These are phyloP conservation scores for Aspergillus sp. DNA, from an alignment of 2,329 filamentous ascomycete genomes.

Conservation along the genomic window DNA sequence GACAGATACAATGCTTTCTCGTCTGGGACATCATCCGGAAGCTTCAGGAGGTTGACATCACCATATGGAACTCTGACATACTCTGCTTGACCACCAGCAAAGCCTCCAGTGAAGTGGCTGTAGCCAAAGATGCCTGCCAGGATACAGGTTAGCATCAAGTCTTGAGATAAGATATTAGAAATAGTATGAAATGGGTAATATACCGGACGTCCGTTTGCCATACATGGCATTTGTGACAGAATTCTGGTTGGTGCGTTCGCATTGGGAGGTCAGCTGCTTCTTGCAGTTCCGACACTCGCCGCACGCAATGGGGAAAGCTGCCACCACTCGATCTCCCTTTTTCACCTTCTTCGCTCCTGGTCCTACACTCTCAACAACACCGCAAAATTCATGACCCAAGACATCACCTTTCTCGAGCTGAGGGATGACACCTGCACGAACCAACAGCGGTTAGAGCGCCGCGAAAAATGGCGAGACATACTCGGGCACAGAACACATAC, in stretches of 20 bases:
- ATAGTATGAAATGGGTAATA: slow-evolving; percentile 23
- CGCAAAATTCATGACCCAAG: slow-evolving; percentile 61
- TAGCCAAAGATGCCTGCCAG: slow-evolving; percentile 65
- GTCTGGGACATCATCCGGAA: slow-evolving; percentile 78
- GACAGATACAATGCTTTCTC: slow-evolving; percentile 82
- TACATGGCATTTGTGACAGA: slow-evolving; percentile 73
- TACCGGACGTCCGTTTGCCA: slow-evolving; percentile 71
- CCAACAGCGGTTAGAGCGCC: not conserved
- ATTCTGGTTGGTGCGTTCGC: slow-evolving; percentile 77
- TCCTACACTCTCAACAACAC: slow-evolving; percentile 57
- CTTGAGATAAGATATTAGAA: not conserved
- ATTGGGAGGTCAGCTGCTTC: slow-evolving; percentile 75
- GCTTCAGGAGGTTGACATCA: slow-evolving; percentile 76
- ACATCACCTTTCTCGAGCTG: slow-evolving; percentile 67
- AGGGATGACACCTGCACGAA: slow-evolving; percentile 50
- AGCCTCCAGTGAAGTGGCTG: slow-evolving; percentile 77
- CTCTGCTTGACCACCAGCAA: slow-evolving; percentile 84
- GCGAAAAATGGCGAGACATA: not conserved
- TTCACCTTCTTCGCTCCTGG: slow-evolving; percentile 56
- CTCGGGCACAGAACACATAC: slow-evolving; percentile 19
- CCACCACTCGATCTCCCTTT: slow-evolving; percentile 71
- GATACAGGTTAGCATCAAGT: not conserved
- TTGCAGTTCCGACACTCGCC: slow-evolving; percentile 73
- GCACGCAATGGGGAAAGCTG: slow-evolving; percentile 79
- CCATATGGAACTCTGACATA: slow-evolving; percentile 80